A percentile compares a stretch with the other conserved stretches of the same genome.
Evolutionary conservation across 306 rosid species (phyloP).

Genomic region (Luffa acutangula): DNA sequence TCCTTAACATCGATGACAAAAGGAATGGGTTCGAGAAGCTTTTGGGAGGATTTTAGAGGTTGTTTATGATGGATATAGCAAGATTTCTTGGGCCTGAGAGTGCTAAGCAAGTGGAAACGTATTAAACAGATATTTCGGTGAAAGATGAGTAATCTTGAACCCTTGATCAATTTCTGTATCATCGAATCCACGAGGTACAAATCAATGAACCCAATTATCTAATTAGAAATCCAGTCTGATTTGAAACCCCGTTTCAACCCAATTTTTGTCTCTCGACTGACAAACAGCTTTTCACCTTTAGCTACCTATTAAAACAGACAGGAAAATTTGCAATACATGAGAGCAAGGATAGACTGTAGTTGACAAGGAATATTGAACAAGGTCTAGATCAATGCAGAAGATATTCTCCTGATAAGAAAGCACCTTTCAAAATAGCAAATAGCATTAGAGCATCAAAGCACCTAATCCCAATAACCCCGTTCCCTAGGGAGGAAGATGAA

Average conservation of each 20-base stretch:
- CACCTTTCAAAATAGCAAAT: neutral
- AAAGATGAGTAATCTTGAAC: neutral
- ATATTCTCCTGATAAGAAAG: neutral
- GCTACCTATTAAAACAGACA: neutral
- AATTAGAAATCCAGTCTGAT: neutral
- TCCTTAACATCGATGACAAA: conserved; percentile 51
- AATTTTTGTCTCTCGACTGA: neutral
- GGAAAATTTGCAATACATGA: neutral
- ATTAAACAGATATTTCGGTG: conserved; percentile 12
- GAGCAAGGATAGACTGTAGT: neutral
- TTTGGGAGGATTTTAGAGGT: conserved; percentile 13
- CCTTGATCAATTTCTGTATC: neutral
- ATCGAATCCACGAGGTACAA: neutral
- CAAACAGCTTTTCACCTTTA: neutral
- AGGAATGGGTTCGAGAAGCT: conserved; percentile 33
- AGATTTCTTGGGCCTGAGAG: conserved; percentile 11
- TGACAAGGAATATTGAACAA: neutral
- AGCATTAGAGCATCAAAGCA: neutral
- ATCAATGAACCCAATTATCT: neutral
- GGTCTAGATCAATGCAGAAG: neutral
- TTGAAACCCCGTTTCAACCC: neutral
- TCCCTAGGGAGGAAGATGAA: neutral
- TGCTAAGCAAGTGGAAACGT: conserved; percentile 6
- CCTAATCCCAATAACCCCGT: neutral
- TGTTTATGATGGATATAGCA: conserved; percentile 8